Percentiles rank a stretch among this genome's conserved stretches.
Evolutionary conservation across 1,139 yeast species (phyloP).

Genomic region (Diutina neorugosa): DNA sequence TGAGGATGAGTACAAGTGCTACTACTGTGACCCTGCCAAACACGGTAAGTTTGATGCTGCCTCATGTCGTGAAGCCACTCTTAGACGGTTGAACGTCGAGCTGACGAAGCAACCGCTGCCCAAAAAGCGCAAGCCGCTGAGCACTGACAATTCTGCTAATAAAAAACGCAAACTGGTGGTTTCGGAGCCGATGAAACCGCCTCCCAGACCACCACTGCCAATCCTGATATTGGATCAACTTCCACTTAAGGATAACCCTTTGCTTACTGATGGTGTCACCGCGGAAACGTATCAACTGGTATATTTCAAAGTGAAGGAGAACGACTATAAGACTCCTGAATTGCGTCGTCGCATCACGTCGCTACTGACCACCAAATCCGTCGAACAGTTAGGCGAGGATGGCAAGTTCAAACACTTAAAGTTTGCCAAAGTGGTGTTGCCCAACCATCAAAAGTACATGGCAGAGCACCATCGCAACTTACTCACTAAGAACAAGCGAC

Average conservation of each 20-base stretch:
- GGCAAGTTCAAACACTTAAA: slow-evolving; percentile 17
- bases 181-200: not conserved
- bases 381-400: not conserved
- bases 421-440: slow-evolving; percentile 20
- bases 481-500: slow-evolving; percentile 12
- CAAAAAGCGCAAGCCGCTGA: slow-evolving; percentile 1
- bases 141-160: not conserved
- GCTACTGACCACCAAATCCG: not conserved
- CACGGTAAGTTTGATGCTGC: slow-evolving; percentile 42
- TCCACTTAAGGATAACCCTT: slow-evolving; percentile 19
- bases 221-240: not conserved
- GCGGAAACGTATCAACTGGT: slow-evolving; percentile 41
- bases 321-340: slow-evolving; percentile 33
- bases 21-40: slow-evolving; percentile 51
- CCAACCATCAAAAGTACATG: slow-evolving; percentile 21
- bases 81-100: slow-evolving; percentile 17
- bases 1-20: slow-evolving; percentile 68
- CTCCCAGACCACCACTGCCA: not conserved
- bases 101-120: slow-evolving; percentile 3
- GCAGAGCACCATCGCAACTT: slow-evolving; percentile 14
- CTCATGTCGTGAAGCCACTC: slow-evolving; percentile 21
- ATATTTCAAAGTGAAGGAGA: slow-evolving; percentile 33
- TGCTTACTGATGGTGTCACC: slow-evolving; percentile 27
- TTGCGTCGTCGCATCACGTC: slow-evolving; percentile 11
- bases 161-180: not conserved